Conservation (phyloP, 805 yeast species). For the Kuraishia capsulata region DNA sequence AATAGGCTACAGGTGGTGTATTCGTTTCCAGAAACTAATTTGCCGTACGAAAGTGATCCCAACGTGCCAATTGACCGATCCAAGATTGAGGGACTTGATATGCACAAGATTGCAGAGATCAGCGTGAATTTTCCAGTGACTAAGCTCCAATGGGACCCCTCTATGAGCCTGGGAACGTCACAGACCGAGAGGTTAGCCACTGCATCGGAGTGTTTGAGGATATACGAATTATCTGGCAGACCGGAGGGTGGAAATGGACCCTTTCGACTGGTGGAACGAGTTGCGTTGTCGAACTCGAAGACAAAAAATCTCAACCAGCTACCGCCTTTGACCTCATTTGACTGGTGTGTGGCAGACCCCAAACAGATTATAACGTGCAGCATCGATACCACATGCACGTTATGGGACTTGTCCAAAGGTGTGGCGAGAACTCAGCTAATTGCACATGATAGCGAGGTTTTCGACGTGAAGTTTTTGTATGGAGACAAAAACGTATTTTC, state of each 20-base stretch:
- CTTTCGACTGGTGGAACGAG: slow-evolving; percentile 24
- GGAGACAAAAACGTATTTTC: slow-evolving; percentile 74
- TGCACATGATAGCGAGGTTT: slow-evolving; percentile 94
- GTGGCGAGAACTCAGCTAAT: slow-evolving; percentile 85
- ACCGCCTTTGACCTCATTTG: slow-evolving; percentile 91
- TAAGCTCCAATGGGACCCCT: slow-evolving; percentile 64
- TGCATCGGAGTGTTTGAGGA: slow-evolving; percentile 60
- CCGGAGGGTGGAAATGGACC: slow-evolving; percentile 5
- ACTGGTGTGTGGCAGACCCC: slow-evolving; percentile 77
- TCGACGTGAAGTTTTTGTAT: slow-evolving; percentile 78
- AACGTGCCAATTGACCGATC: slow-evolving; percentile 15
- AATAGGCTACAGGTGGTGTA: slow-evolving; percentile 53
- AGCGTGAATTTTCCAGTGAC: slow-evolving; percentile 63
- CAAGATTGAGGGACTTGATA: slow-evolving; percentile 25
- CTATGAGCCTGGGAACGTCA: slow-evolving; percentile 17
- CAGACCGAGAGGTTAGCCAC: slow-evolving; percentile 46
- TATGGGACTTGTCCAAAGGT: slow-evolving; percentile 76
- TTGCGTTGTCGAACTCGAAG: slow-evolving; percentile 31
- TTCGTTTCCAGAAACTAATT: slow-evolving; percentile 18
- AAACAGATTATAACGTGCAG: slow-evolving; percentile 72
- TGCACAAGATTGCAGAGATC: slow-evolving; percentile 40
- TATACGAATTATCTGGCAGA: slow-evolving; percentile 24
- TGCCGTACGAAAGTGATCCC: slow-evolving; percentile 4
- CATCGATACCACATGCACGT: slow-evolving; percentile 94
- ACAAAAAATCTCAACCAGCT: slow-evolving; percentile 39